A percentile compares a stretch with the other conserved stretches of the same genome.
Conservation (phyloP, 2,329 filamentous ascomycete genomes). For the Paecilomyces variotii region DNA sequence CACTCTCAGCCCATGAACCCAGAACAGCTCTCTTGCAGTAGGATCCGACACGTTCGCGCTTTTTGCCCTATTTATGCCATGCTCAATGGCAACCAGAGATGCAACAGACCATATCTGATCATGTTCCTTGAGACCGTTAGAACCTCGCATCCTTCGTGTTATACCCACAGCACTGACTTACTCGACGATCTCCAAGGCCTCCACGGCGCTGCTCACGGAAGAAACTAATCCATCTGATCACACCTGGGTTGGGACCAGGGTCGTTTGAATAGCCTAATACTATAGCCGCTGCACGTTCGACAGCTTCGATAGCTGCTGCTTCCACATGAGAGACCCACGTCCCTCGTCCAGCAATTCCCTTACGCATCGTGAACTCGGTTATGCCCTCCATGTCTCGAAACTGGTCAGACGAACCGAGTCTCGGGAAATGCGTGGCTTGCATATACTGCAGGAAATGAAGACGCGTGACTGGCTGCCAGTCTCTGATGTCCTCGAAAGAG, state of each 20-base stretch:
- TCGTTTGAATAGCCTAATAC: conserved; percentile 4
- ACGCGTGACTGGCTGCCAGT: conserved; percentile 12
- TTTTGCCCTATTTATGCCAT: background rate
- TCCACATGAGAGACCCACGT: conserved; percentile 14
- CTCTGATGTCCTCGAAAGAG: conserved; percentile 13
- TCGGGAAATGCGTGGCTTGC: conserved; percentile 7
- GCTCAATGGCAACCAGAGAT: background rate
- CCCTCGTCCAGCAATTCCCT: conserved; percentile 9
- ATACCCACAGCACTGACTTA: background rate
- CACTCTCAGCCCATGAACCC: background rate
- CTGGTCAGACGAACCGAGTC: conserved; percentile 11
- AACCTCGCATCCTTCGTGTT: too few species aligned
- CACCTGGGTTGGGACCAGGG: conserved; percentile 5
- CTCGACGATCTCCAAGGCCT: background rate
- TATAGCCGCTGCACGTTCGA: conserved; percentile 5
- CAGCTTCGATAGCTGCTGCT: conserved; percentile 1
- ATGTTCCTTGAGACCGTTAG: background rate
- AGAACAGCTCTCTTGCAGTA: background rate
- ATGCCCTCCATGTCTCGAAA: conserved; percentile 14
- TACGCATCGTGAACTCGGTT: conserved; percentile 15
- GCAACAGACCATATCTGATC: background rate
- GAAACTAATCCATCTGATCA: background rate
- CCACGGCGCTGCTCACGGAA: background rate
- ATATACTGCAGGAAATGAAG: conserved; percentile 16
- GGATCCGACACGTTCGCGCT: background rate